A percentile compares a stretch with the other conserved stretches of the same genome.
Evolutionary conservation across 2,329 filamentous ascomycete genomes (phyloP).

Genomic region (Pseudocercospora cruenta): DNA sequence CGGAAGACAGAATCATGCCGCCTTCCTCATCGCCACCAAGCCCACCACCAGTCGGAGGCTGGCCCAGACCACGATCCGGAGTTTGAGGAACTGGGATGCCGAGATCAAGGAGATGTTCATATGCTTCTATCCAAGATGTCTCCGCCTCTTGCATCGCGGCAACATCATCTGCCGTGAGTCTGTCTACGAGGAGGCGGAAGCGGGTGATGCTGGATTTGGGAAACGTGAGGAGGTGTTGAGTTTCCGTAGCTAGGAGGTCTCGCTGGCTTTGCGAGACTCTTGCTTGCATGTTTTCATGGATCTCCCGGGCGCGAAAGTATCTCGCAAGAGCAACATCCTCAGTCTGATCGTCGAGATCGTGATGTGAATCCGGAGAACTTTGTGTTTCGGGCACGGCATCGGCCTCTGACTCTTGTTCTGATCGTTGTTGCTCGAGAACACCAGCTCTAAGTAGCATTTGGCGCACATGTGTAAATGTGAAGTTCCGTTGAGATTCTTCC

Average conservation of each 20-base stretch:
- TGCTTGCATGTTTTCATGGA: no score
- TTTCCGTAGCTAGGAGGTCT: neutral
- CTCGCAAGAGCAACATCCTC: no score
- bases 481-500: no score
- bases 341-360: no score
- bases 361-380: no score
- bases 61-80: neutral
- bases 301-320: no score
- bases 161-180: neutral
- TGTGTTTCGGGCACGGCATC: no score
- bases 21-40: neutral
- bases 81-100: neutral
- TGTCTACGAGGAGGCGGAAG: neutral
- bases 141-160: neutral
- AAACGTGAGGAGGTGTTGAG: neutral
- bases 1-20: neutral
- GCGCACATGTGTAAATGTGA: no score
- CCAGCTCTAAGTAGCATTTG: no score
- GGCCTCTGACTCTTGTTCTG: no score
- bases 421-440: no score
- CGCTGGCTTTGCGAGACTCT: no score
- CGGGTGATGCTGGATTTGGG: neutral
- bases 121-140: neutral
- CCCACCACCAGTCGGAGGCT: neutral
- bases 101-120: neutral